phyloP scores from a whole-genome alignment of 176 grass and related monocot species.

The Zoysia japonica region DNA sequence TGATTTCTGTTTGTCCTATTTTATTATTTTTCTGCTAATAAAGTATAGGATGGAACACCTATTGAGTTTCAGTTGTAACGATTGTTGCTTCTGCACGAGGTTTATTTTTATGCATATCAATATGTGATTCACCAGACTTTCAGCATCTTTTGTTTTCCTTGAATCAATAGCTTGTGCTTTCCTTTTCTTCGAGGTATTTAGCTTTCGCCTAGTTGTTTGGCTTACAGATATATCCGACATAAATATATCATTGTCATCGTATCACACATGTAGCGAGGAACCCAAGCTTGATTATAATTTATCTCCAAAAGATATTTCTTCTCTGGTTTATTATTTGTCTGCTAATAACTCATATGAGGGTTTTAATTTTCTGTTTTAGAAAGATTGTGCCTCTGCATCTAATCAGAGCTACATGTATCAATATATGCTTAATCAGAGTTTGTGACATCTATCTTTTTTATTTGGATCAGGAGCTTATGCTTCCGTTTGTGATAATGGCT shows the following conservation, averaged over 20 bases:
- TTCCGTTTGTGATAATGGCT: conserved; percentile 77
- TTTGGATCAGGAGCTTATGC: conserved; percentile 75
- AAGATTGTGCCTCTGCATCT: neutral
- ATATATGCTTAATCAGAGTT: conserved; percentile 10
- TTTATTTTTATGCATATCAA: no score
- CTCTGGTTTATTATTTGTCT: neutral
- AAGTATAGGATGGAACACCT: no score
- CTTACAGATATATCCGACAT: no score
- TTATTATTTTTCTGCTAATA: no score
- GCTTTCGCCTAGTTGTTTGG: no score
- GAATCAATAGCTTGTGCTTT: no score
- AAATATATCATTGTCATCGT: conserved; percentile 1
- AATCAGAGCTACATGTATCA: neutral
- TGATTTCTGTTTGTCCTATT: no score
- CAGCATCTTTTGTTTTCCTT: no score
- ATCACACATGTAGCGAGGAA: neutral
- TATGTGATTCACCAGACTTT: no score
- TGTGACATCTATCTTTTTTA: conserved; percentile 39
- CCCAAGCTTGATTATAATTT: conserved; percentile 4
- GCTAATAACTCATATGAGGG: neutral
- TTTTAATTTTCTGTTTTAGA: neutral
- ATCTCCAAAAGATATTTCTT: conserved; percentile 8
- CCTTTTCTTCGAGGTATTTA: no score
- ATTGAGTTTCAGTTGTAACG: no score
- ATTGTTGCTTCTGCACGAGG: no score